Base-by-base conservation (phyloP, 495 filamentous ascomycete species). In the Eremomyces bilateralis region DNA sequence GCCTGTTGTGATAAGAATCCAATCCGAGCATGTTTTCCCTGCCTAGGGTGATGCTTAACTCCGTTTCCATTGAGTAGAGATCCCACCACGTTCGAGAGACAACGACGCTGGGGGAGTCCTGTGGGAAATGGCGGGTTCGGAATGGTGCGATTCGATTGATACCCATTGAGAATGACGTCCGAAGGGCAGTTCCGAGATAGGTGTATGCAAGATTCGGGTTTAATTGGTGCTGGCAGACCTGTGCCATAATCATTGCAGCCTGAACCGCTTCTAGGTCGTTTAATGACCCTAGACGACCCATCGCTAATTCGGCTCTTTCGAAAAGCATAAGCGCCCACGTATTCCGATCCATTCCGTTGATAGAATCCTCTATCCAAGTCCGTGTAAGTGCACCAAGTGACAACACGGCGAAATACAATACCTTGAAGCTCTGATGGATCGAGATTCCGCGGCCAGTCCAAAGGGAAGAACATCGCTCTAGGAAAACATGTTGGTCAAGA, bases 241-340 rank as follows among this genome's bases (percentile, higher is more conserved):
- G 15, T 4, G 24, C 35, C 24, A 37, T 32, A 25, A 32, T 19
- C 13, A 37, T 12, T 5, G 32, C 24, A 5, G 35, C 35, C 12
- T 37, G 35, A 32, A 37, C 32, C 4, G 22, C n/a, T 4, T 37
- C 25, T 12, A 37, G n/a, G 20, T 37, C 35, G 24, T 33, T 32
- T 10, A 8, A 15, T n/a, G 20, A 8, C 12, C 35, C 35, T 15
- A 18, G 21, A 6, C 13, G 13, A 8, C 35, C 35, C 4, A 37
- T 21, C n/a, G 35, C 25, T 6, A 10, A 5, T 32, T 37, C 13
- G 13, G 35, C 35, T 13, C 24, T 32, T 12, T 32, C 25, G 35
- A 37, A 37, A 4, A 37, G 35, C 11, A 32, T 6, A 11, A 21
- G 35, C 15, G 8, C 15, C 35, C 35, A 37, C 20, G 32, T 13